These are phyloP conservation scores for Suillus tomentosus DNA, from an alignment of 768 basidiomycete genomes.

Conservation along the genomic window DNA sequence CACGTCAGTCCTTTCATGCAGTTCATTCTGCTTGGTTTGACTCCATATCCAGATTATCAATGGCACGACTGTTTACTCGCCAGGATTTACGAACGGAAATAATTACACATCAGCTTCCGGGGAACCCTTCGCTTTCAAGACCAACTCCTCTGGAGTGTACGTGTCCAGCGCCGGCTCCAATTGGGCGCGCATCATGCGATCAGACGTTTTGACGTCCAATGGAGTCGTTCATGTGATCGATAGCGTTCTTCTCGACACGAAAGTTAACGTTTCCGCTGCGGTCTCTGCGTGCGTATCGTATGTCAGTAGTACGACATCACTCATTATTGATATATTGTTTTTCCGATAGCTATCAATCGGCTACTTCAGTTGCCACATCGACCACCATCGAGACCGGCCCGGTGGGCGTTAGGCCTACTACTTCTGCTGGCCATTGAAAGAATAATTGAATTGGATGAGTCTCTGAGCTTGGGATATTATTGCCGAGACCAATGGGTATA, in stretches of 20 bases:
- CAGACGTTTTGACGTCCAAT: constrained; percentile 63
- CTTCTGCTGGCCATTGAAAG: background rate
- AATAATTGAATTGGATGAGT: background rate
- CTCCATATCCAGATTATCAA: constrained; percentile 53
- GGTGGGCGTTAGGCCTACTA: constrained; percentile 31
- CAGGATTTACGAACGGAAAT: constrained; percentile 37
- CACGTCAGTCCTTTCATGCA: constrained; percentile 46
- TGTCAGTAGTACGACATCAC: background rate
- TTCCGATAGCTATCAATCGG: constrained; percentile 40
- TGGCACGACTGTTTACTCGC: constrained; percentile 66
- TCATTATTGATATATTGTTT: background rate
- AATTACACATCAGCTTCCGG: constrained; percentile 60
- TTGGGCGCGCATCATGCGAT: constrained; percentile 53
- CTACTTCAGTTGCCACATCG: constrained; percentile 46
- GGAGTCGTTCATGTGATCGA: constrained; percentile 72
- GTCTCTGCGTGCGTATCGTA: constrained; percentile 50
- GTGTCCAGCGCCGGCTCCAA: constrained; percentile 47
- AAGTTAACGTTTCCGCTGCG: constrained; percentile 45
- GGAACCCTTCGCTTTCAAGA: constrained; percentile 47
- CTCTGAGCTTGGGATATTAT: background rate
- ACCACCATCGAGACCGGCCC: constrained; percentile 43
- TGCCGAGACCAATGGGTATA: background rate
- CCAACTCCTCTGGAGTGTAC: constrained; percentile 60
- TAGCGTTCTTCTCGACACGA: constrained; percentile 49
- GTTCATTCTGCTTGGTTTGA: constrained; percentile 3